phyloP scores from a whole-genome alignment of 2,329 filamentous ascomycete genomes.

The Bisporella sp. region DNA sequence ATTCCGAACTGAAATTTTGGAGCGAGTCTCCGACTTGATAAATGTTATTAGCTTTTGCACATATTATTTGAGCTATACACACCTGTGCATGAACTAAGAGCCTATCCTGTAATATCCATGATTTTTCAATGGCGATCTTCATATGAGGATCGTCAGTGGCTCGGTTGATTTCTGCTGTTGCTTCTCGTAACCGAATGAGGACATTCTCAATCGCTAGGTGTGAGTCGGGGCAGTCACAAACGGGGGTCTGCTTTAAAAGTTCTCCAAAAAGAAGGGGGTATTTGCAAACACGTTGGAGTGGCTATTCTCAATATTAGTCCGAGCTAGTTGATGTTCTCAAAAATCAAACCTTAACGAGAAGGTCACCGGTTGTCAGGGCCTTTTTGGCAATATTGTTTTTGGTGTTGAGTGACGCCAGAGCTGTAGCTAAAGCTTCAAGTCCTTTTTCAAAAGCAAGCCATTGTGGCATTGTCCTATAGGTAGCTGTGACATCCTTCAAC shows the following conservation, averaged over 20 bases:
- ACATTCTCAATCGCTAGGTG: slow-evolving; percentile 74
- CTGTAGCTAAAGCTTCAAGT: slow-evolving; percentile 73
- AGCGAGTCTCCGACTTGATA: slow-evolving; percentile 38
- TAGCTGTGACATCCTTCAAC: slow-evolving; percentile 65
- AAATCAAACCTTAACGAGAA: slow-evolving; percentile 72
- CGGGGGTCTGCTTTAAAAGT: slow-evolving; percentile 74
- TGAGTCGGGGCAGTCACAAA: slow-evolving; percentile 75
- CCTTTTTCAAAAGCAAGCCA: slow-evolving; percentile 81
- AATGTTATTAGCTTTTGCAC: neutral
- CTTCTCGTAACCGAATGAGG: slow-evolving; percentile 63
- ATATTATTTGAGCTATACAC: slow-evolving; percentile 21
- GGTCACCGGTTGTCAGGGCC: slow-evolving; percentile 73
- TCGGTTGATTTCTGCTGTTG: slow-evolving; percentile 73
- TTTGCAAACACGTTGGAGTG: slow-evolving; percentile 85
- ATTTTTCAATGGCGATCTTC: slow-evolving; percentile 67
- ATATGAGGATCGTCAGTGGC: slow-evolving; percentile 71
- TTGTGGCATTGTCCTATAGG: slow-evolving; percentile 60
- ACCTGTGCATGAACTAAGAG: slow-evolving; percentile 70
- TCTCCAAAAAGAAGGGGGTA: slow-evolving; percentile 85
- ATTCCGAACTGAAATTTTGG: slow-evolving; percentile 63
- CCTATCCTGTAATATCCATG: slow-evolving; percentile 78
- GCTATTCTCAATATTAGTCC: slow-evolving; percentile 42
- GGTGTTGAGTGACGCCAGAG: slow-evolving; percentile 63
- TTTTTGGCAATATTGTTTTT: slow-evolving; percentile 59
- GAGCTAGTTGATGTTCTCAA: neutral